Percentiles rank a stretch among this genome's conserved stretches.
These are phyloP conservation scores for Fusarium tjaetaba DNA, from an alignment of 2,329 filamentous ascomycete genomes.

Conservation along the genomic window DNA sequence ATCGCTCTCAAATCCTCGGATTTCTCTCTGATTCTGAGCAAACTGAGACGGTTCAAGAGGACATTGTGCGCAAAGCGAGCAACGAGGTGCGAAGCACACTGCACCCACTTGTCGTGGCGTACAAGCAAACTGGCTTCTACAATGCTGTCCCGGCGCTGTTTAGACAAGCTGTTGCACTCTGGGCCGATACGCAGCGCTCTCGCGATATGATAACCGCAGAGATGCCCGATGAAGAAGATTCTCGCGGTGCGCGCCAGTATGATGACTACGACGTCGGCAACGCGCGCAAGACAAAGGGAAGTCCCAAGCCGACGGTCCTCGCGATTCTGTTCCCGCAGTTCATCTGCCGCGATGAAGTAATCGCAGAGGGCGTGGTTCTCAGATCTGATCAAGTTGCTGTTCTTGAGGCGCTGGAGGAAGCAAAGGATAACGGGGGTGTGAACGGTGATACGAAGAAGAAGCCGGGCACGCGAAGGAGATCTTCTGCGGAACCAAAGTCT, in stretches of 20 bases:
- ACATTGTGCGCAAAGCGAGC: constrained; percentile 42
- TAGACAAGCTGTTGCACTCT: constrained; percentile 38
- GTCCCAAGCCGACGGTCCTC: constrained; percentile 2
- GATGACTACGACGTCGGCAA: constrained; percentile 32
- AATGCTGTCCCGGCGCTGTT: constrained; percentile 39
- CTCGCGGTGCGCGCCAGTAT: constrained; percentile 30
- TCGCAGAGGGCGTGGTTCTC: constrained; percentile 40
- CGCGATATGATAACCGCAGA: constrained; percentile 41
- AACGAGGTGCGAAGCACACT: constrained; percentile 36
- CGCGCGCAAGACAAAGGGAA: constrained; percentile 12
- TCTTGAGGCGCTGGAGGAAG: constrained; percentile 28
- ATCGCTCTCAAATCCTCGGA: constrained; percentile 44
- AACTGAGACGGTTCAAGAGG: constrained; percentile 30
- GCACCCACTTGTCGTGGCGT: constrained; percentile 34
- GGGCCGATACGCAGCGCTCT: constrained; percentile 41
- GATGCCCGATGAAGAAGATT: constrained; percentile 33
- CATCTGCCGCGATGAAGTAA: constrained; percentile 33
- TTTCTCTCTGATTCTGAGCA: constrained; percentile 35
- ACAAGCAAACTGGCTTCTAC: constrained; percentile 40
- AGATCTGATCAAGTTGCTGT: constrained; percentile 39
- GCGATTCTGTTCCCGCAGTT: constrained; percentile 43
- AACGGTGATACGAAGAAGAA: constrained; percentile 31
- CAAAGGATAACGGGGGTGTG: not conserved
- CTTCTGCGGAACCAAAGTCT: constrained; percentile 23
- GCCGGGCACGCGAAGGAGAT: constrained; percentile 1